These are phyloP conservation scores for Schizophyllum amplum DNA, from an alignment of 1,284 basidiomycete species.

Conservation along the genomic window DNA sequence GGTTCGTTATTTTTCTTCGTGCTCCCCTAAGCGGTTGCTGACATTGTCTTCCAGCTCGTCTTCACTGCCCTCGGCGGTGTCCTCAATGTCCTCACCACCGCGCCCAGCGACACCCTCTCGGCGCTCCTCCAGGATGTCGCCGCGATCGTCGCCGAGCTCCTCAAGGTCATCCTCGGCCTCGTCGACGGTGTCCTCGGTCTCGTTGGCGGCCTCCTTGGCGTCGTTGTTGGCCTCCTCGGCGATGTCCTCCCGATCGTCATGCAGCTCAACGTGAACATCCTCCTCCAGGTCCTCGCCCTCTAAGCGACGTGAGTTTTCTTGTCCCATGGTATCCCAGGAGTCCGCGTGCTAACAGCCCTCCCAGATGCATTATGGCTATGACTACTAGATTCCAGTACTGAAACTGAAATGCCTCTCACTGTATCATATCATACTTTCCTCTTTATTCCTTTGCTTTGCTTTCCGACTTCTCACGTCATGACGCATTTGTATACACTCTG, in stretches of 20 bases:
- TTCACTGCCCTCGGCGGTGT: not conserved
- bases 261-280: not conserved
- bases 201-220: not conserved
- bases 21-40: not conserved
- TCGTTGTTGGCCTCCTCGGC: not conserved
- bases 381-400: not conserved
- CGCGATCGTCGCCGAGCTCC: not conserved
- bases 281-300: not conserved
- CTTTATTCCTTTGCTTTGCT: not conserved
- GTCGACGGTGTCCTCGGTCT: not conserved
- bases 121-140: not conserved
- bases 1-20: not conserved
- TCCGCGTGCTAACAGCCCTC: not conserved
- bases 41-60: not conserved
- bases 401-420: not conserved
- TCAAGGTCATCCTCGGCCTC: conserved; percentile 37
- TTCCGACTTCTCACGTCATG: not conserved
- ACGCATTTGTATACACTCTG: not conserved
- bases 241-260: not conserved
- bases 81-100: not conserved
- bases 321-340: not conserved
- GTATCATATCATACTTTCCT: not conserved
- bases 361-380: not conserved
- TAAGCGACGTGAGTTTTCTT: not conserved
- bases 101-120: not conserved